Conservation (phyloP, 2,329 filamentous ascomycete genomes). For the Penicillium sp. region DNA sequence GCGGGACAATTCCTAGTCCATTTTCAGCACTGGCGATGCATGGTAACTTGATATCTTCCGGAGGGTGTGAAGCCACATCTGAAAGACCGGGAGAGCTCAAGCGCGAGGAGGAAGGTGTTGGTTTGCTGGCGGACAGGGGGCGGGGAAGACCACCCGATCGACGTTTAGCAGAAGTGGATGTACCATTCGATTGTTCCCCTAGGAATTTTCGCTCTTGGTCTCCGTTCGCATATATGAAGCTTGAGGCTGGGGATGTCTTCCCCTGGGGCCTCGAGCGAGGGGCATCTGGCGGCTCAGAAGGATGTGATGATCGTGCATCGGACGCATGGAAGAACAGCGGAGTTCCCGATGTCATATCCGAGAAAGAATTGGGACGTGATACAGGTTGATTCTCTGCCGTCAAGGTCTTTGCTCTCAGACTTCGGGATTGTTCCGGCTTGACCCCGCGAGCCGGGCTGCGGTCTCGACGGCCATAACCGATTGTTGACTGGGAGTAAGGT, state of each 20-base stretch:
- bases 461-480: slow-evolving; percentile 31
- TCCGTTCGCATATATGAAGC: slow-evolving; percentile 42
- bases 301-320: slow-evolving; percentile 60
- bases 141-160: slow-evolving; percentile 35
- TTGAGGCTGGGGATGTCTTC: slow-evolving; percentile 29
- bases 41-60: slow-evolving; percentile 22
- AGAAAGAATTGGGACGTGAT: slow-evolving; percentile 36
- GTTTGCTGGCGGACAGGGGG: slow-evolving; percentile 21
- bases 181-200: slow-evolving; percentile 20
- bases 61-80: slow-evolving; percentile 25
- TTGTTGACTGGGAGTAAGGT: slow-evolving; percentile 28
- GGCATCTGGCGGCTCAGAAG: slow-evolving; percentile 32
- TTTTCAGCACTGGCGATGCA: slow-evolving; percentile 25
- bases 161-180: slow-evolving; percentile 21
- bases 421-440: slow-evolving; percentile 31
- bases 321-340: slow-evolving; percentile 91
- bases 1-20: slow-evolving; percentile 16
- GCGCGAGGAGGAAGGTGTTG: slow-evolving; percentile 28
- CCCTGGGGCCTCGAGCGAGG: slow-evolving; percentile 25
- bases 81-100: slow-evolving; percentile 32
- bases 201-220: slow-evolving; percentile 30
- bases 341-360: slow-evolving; percentile 34
- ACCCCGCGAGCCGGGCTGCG: slow-evolving; percentile 36
- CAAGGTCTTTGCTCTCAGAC: slow-evolving; percentile 38
- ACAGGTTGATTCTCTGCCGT: slow-evolving; percentile 35